These are phyloP conservation scores for Fusarium siculi DNA, from an alignment of 2,329 filamentous ascomycete genomes.

Conservation along the genomic window DNA sequence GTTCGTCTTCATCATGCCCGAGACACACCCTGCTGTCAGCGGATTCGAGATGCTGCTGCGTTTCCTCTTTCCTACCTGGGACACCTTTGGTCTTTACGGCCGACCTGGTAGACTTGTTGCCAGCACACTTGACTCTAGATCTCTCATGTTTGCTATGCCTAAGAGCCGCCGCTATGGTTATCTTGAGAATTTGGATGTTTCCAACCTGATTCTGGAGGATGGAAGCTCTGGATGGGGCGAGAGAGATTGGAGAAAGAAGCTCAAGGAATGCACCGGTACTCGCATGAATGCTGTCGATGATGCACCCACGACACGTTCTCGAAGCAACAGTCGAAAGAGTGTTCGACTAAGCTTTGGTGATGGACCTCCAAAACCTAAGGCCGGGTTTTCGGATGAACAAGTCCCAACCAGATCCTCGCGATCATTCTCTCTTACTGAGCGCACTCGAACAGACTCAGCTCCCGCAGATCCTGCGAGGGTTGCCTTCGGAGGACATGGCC, in stretches of 20 bases:
- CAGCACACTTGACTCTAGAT: conserved; percentile 85
- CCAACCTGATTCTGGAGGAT: conserved; percentile 79
- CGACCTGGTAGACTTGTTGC: conserved; percentile 87
- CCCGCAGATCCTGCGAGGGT: conserved; percentile 56
- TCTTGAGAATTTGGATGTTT: conserved; percentile 87
- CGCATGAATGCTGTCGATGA: conserved; percentile 76
- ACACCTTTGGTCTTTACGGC: conserved; percentile 91
- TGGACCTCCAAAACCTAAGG: conserved; percentile 50
- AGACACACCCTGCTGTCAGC: conserved; percentile 87
- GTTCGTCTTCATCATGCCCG: conserved; percentile 98
- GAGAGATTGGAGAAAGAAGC: conserved; percentile 85
- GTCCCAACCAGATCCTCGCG: conserved; percentile 63
- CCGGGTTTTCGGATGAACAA: conserved; percentile 69
- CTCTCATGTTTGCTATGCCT: conserved; percentile 98
- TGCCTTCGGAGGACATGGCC: conserved; percentile 53
- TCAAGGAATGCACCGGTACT: conserved; percentile 88
- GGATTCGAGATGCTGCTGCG: conserved; percentile 96
- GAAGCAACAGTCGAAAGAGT: conserved; percentile 68
- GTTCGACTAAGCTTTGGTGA: conserved; percentile 64
- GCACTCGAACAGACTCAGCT: conserved; percentile 62
- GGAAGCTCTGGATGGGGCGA: conserved; percentile 84
- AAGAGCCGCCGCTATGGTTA: conserved; percentile 90
- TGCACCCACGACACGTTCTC: conserved; percentile 55
- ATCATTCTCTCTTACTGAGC: conserved; percentile 59
- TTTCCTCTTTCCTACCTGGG: conserved; percentile 93